phyloP scores from a whole-genome alignment of 306 rosid species.

The Ziziphus jujuba region DNA sequence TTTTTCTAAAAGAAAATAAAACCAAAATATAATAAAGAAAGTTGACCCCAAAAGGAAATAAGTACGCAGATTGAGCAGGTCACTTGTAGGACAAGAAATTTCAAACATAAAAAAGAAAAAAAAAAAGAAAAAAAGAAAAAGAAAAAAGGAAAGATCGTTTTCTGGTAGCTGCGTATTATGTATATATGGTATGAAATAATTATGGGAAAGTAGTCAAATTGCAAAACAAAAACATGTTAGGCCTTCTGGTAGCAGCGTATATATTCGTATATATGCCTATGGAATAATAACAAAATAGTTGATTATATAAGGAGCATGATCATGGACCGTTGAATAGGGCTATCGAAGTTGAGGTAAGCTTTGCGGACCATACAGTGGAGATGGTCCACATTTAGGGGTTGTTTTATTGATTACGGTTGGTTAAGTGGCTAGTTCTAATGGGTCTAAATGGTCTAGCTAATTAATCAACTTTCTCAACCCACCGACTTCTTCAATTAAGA shows the following conservation, averaged over 20 bases:
- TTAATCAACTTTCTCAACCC: not conserved
- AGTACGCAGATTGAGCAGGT: too few species aligned
- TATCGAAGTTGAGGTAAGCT: not conserved
- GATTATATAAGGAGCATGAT: not conserved
- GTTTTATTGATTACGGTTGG: too few species aligned
- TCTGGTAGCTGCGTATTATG: too few species aligned
- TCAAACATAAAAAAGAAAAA: too few species aligned
- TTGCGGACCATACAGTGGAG: not conserved
- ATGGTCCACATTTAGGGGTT: too few species aligned
- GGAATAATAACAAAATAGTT: not conserved
- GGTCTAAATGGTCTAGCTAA: too few species aligned
- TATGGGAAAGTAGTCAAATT: too few species aligned
- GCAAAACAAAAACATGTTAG: not conserved
- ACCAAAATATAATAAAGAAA: not conserved
- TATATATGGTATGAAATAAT: too few species aligned
- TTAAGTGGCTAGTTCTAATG: too few species aligned
- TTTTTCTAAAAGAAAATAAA: not conserved
- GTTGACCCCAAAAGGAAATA: not conserved
- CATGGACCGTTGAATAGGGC: conserved; percentile 14
- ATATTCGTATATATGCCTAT: not conserved
- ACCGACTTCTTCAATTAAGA: conserved; percentile 3
- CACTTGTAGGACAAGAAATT: too few species aligned
- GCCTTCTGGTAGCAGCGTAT: not conserved
- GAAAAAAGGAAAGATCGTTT: too few species aligned
- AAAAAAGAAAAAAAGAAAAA: too few species aligned